Evolutionary conservation across 1,284 basidiomycete genomes (phyloP), one percentile per base, ranked within the genome.

Genomic region (Exsudoporus floridanus): DNA sequence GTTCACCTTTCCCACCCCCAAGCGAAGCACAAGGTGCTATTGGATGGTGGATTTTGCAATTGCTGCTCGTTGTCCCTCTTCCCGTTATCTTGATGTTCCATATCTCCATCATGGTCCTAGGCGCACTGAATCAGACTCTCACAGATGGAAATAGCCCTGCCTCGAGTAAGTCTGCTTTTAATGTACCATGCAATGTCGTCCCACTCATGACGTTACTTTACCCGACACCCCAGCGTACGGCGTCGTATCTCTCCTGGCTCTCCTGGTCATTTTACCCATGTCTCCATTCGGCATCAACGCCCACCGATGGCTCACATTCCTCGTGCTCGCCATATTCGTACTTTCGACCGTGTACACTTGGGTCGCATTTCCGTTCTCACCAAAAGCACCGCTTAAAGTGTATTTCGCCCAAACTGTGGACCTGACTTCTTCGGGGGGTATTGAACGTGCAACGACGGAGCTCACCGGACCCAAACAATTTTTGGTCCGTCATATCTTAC

Each of bases 1-100:
- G 18, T 38, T 16, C 50, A 16, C 49, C 37, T 10, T 38, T 36
- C 7, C 40, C 23, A 14, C 10, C 52, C 10, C 14, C 44, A n/a
- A 62, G 63, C 18, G 71, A 74, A 53, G 72, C 65, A 50, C 66
- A 59, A 36, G 72, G 73, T 35, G 70, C 70, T 18, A 73, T 76
- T 37, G 74, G 76, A 33, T 85, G 81, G 77, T 90, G 88, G 86
- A 75, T 85, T 34, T 56, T 79, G 21, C 82, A 89, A 61, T 66
- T 86, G 38, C 42, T 87, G 8, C 54, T 87, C 16, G 73, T 78
- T 0, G 76, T 88, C 4, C 81, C 83, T 0, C 55, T 83, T 3
- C 82, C 84, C 0, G 75, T 82, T 14, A 74, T 84, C 18, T 60
- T 88, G 39, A 56, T 84, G n/a, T 75, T 73, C 42, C 84, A 88